Conservation (phyloP, 495 filamentous ascomycete species). For the Penicillium salamii region DNA sequence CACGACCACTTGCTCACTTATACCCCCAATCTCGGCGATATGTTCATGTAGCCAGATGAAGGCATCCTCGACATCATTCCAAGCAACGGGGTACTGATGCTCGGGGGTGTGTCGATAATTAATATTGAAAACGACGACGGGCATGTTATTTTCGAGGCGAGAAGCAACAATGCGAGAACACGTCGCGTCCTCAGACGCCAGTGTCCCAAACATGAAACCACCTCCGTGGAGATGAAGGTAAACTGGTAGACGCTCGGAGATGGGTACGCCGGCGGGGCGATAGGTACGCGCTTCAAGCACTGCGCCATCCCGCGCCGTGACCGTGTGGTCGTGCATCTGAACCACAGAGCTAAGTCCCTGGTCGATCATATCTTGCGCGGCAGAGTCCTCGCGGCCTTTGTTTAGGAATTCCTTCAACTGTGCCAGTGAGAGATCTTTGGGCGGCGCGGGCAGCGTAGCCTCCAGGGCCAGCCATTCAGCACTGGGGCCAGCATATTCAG, state of each 20-base stretch:
- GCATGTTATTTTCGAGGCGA: constrained; percentile 11
- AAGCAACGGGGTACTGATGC: constrained; percentile 37
- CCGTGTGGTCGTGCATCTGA: constrained; percentile 26
- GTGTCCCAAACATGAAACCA: constrained; percentile 45
- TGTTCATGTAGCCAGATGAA: constrained; percentile 45
- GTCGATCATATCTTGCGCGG: constrained; percentile 29
- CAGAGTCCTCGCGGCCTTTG: constrained; percentile 28
- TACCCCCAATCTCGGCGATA: constrained; percentile 29
- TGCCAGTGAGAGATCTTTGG: constrained; percentile 16
- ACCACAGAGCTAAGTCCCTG: constrained; percentile 26
- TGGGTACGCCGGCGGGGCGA: constrained; percentile 25
- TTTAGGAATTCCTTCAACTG: constrained; percentile 28
- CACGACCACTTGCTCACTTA: constrained; percentile 37
- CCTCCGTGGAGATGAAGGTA: constrained; percentile 52
- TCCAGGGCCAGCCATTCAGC: constrained; percentile 42
- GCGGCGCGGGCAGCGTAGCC: constrained; percentile 22
- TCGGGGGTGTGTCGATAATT: constrained; percentile 50
- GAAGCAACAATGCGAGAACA: constrained; percentile 40
- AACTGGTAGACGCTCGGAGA: constrained; percentile 33
- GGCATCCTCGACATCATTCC: constrained; percentile 46
- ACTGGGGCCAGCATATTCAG: constrained; percentile 35
- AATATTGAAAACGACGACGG: constrained; percentile 41
- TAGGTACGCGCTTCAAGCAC: constrained; percentile 43
- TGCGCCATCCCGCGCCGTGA: constrained; percentile 40
- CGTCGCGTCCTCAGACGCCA: constrained; percentile 45